Evolutionary conservation across 106 monocot species (phyloP), one percentile per base, ranked within the genome.

Genomic region (Amphibolis antarctica): DNA sequence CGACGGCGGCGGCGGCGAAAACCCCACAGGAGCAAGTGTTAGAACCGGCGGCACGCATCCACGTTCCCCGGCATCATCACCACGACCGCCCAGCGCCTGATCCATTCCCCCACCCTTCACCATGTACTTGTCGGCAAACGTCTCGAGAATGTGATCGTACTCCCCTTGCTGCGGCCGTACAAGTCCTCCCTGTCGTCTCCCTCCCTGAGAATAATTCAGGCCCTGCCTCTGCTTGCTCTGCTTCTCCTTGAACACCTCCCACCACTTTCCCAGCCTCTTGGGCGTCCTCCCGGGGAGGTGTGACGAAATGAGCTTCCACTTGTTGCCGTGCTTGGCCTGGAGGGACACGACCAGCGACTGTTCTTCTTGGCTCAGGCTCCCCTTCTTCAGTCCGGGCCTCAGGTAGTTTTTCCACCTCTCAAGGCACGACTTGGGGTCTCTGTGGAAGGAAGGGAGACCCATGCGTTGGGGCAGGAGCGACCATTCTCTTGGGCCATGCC

Each of bases 361-460:
- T 59, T 74, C 74, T 14, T 74, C 74, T 17, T 13, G 59, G 51
- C 59, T 26, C 17, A 74, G 66, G 17, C 48, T 42, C 50, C 60
- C 74, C 51, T 66, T 74, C 74, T 66, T 74, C 12, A 74, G 60
- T 10, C 74, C 66, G 1, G 74, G 74, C 7, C 52, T 57, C 9
- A 74, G 74, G 60, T 74, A 74, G 74, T 74, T 74, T 43, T 74
- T 74, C 74, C 74, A 74, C 21, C 66, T 58, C 66, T 66, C 74
- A 6, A 23, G 66, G 50, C 74, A 74, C 11, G 66, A 74, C 59
- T 74, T 74, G 46, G 74, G 66, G 66, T 66, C 74, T 24, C 74
- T 51, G 29, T 67, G 75, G 44, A 46, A 58, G 45, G 30, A 44
- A 60, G 18, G n/a, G 36, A 49, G 12, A 30, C 49, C 48, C 60